Evolutionary conservation across 306 rosid species (phyloP).

Genomic region (Sicyos edulis): DNA sequence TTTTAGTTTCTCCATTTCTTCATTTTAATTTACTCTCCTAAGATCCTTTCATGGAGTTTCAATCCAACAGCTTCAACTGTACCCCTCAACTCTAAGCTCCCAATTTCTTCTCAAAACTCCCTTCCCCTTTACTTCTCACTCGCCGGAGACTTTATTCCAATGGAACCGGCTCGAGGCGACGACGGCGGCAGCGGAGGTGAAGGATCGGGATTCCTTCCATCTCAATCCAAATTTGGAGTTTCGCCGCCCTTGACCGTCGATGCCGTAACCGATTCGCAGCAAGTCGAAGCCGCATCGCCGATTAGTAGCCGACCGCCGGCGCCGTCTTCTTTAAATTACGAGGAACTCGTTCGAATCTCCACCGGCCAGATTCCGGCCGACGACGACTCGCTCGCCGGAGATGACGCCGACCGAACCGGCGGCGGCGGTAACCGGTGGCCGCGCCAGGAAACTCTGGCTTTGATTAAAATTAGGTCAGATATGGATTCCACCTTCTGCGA

Average conservation of each 20-base stretch:
- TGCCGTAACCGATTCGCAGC: constrained; percentile 23
- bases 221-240: constrained; percentile 20
- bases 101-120: not conserved
- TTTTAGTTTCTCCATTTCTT: not conserved
- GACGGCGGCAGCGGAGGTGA: not conserved
- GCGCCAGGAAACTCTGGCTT: constrained; percentile 40
- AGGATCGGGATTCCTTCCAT: not conserved
- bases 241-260: not conserved
- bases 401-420: not conserved
- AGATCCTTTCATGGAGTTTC: not conserved
- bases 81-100: too few species aligned
- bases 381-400: constrained; percentile 4
- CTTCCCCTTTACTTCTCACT: not conserved
- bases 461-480: constrained; percentile 43
- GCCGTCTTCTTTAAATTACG: constrained; percentile 27
- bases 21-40: not conserved
- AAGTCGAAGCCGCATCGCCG: constrained; percentile 42
- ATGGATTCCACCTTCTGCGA: constrained; percentile 44
- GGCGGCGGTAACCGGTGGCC: constrained; percentile 42
- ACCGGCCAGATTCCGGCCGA: not conserved
- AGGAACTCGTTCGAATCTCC: constrained; percentile 35
- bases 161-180: not conserved
- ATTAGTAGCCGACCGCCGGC: constrained; percentile 49
- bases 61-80: not conserved
- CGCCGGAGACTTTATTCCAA: not conserved